Base-by-base conservation (phyloP, 805 yeast species). In the Yamadazyma sp. region DNA sequence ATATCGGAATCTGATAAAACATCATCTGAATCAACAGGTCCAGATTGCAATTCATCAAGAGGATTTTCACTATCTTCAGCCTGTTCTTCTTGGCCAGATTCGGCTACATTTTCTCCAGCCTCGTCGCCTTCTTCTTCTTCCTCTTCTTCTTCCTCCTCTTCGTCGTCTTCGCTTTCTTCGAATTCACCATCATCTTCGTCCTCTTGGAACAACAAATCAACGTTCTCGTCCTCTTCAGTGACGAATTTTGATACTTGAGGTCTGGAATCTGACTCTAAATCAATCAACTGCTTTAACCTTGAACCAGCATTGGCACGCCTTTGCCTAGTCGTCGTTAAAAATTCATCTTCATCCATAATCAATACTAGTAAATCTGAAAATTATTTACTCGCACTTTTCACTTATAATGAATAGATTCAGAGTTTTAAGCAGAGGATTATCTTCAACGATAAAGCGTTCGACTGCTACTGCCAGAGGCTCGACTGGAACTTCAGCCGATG, bases 291-390 rank as follows among this genome's bases (percentile, higher is more conserved):
- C 49, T 77, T 76, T 54, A 93, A 66, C 36, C 93, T 70, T 34
- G 86, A 82, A 11, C 98, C 98, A 1, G 98, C 98, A 61, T 91
- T 93, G 28, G 87, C 59, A 36, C 98, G 76, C 44, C 86, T 70
- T 41, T 77, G 64, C 42, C 97, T 74, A 3, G 95, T 82, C 14
- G 84, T 78, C 47, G 83, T 82, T 37, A 87, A 69, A 48, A 22
- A 40, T 27, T 68, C 75, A 29, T 13, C 12, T 17, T 38, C 37
- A 25, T 33, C 37, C 47, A 39, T 39, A 33, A 22, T 22, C 9
- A 11, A 22, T 9, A 22, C 11, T 22, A 3, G 12, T 11, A 15
- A 9, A 4, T 5, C 11, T 29, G 23, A 11, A 20, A 19, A 29
- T 10, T 29, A 24, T 21, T 22, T n/a, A 11, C 35, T 16, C 35